phyloP scores from a whole-genome alignment of 169 alveolate species.

The Theileria sp. region DNA sequence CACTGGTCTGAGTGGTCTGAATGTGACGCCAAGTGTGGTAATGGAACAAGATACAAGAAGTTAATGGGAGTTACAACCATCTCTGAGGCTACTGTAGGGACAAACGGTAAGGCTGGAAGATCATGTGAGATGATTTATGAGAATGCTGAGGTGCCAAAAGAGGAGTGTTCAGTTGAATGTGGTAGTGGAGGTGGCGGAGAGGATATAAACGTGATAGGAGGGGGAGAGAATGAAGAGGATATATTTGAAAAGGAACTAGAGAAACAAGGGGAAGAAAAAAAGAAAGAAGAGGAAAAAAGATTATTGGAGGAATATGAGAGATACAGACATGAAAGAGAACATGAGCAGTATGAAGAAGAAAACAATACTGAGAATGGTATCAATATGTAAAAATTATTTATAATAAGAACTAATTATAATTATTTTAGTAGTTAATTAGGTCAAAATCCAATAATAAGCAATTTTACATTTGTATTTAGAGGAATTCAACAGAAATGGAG shows the following conservation, averaged over 20 bases:
- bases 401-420: too few species aligned
- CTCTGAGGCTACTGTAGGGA: slow-evolving; percentile 19
- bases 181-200: neutral
- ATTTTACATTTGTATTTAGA: neutral
- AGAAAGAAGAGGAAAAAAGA: neutral
- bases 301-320: neutral
- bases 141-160: slow-evolving; percentile 26
- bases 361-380: neutral
- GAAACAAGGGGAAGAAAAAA: too few species aligned
- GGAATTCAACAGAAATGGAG: slow-evolving; percentile 29
- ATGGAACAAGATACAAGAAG: slow-evolving; percentile 29
- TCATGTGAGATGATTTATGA: slow-evolving; percentile 46
- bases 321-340: neutral
- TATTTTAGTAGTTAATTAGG: neutral
- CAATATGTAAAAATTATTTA: neutral
- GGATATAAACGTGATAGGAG: neutral
- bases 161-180: slow-evolving; percentile 38
- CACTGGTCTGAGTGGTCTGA: slow-evolving; percentile 63
- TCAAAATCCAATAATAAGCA: neutral
- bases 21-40: slow-evolving; percentile 48
- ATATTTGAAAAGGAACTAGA: neutral
- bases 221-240: too few species aligned
- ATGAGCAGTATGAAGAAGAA: neutral
- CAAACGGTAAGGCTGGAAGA: slow-evolving; percentile 53
- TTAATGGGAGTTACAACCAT: slow-evolving; percentile 26